phyloP scores from a whole-genome alignment of 176 grass and related monocot species.

The Tillandsia leiboldiana region DNA sequence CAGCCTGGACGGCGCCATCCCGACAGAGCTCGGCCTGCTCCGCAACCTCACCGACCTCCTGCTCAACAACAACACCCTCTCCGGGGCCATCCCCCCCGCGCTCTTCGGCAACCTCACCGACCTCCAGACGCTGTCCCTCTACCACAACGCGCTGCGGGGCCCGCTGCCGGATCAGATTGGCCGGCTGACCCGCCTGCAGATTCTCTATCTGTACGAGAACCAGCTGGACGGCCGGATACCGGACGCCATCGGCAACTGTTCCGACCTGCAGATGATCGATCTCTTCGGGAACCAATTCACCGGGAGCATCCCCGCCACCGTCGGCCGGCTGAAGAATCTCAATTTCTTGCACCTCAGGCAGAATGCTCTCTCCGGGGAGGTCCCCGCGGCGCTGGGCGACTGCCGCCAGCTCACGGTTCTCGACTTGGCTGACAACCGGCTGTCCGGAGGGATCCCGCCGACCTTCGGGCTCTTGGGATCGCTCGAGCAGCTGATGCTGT shows the following conservation, averaged over 20 bases:
- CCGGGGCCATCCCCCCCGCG: constrained; percentile 41
- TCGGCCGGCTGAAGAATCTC: constrained; percentile 56
- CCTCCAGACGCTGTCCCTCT: constrained; percentile 51
- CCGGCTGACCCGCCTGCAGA: constrained; percentile 42
- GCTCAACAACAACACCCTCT: constrained; percentile 87
- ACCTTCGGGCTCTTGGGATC: constrained; percentile 54
- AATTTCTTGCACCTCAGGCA: constrained; percentile 67
- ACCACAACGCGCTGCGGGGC: constrained; percentile 58
- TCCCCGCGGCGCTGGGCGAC: constrained; percentile 56
- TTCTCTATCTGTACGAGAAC: constrained; percentile 79
- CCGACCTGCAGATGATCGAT: constrained; percentile 63
- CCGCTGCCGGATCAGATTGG: constrained; percentile 48
- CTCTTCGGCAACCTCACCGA: constrained; percentile 50
- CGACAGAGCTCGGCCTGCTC: constrained; percentile 41
- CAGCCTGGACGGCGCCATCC: constrained; percentile 59
- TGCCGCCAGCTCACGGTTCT: constrained; percentile 49
- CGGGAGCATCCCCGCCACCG: constrained; percentile 54
- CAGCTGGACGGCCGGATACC: constrained; percentile 65
- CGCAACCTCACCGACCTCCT: constrained; percentile 55
- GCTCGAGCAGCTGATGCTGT: constrained; percentile 86
- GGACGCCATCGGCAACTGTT: constrained; percentile 58
- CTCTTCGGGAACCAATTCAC: constrained; percentile 79
- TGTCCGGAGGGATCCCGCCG: constrained; percentile 47
- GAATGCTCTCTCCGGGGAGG: constrained; percentile 57
- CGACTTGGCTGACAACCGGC: constrained; percentile 72